Base-by-base conservation (phyloP, 169 alveolate genomes). In the Babesia ovis region DNA sequence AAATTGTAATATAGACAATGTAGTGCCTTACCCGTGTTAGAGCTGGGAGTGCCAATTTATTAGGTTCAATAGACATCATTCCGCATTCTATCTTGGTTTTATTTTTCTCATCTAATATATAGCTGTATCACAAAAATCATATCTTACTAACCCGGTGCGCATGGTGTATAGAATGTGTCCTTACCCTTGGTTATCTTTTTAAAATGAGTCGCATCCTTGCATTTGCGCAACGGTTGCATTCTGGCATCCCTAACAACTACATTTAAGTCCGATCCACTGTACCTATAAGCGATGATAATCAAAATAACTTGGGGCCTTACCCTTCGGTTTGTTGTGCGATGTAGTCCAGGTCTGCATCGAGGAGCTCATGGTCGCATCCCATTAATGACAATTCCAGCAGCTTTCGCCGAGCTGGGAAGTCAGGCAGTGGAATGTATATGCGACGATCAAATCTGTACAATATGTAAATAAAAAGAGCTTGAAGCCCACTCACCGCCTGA, bases 371-470 rank as follows among this genome's bases (percentile, higher is more conserved):
- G 62, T 59, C 84, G 79, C 43, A 76, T 64, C 71, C 85, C 64
- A 27, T 53, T 41, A 34, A 93, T 56, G 91, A 82, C 56, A 85
- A 83, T 64, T 90, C 81, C 37, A 96, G 86, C 82, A 94, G 81
- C 68, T 60, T 82, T 75, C 85, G 73, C 64, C 99, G 91, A 27
- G 98, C 98, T 18, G 81, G 84, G 31, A 80, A 79, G 73, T 98
- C 98, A 23, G 99, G 99, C 55, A 98, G 98, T 5, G 99, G 98
- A 51, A 98, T 98, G 81, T 97, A 96, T 32, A 98, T 96, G 77
- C 99, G 93, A 71, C 96, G 92, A 83, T 97, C 99, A 67, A 96
- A 96, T 4, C 86, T 75, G 55, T n/a, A 39, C 12, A 60, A 11
- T 4, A n/a, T 45, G 59, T 48, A 18, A 8, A 18, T 14, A 25